Evolutionary conservation across 768 basidiomycete species (phyloP).

Genomic region (Agrocybe pediades): DNA sequence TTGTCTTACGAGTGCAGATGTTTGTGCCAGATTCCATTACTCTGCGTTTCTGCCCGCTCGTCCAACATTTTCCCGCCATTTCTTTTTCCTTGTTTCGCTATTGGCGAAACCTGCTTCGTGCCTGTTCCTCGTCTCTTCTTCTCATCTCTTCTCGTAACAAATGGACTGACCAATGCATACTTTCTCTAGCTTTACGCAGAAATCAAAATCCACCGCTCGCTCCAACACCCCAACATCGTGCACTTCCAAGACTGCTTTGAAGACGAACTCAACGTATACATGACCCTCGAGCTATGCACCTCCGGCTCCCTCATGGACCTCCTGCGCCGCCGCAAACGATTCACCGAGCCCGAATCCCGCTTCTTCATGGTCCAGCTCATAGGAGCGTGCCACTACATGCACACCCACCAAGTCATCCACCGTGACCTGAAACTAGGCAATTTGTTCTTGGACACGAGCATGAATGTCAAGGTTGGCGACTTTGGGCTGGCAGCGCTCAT

Average conservation of each 20-base stretch:
- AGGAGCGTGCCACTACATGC: constrained; percentile 98
- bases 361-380: constrained; percentile 94
- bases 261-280: constrained; percentile 94
- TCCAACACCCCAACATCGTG: constrained; percentile 93
- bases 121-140: too few species aligned
- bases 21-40: too few species aligned
- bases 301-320: constrained; percentile 92
- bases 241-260: constrained; percentile 93
- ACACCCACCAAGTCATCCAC: constrained; percentile 94
- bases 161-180: background rate
- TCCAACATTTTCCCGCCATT: too few species aligned
- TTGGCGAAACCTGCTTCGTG: too few species aligned
- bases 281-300: constrained; percentile 91
- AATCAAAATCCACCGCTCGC: constrained; percentile 94
- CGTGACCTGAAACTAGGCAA: constrained; percentile 97
- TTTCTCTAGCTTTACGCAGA: constrained; percentile 85
- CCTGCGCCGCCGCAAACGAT: constrained; percentile 81
- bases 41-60: too few species aligned
- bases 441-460: constrained; percentile 85
- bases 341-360: constrained; percentile 90
- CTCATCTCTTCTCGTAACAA: background rate
- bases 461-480: constrained; percentile 97
- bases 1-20: too few species aligned
- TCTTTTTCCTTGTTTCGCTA: too few species aligned
- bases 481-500: constrained; percentile 97